Conservation (phyloP, 2,329 filamentous ascomycete genomes). For the Thyridium curvatum region DNA sequence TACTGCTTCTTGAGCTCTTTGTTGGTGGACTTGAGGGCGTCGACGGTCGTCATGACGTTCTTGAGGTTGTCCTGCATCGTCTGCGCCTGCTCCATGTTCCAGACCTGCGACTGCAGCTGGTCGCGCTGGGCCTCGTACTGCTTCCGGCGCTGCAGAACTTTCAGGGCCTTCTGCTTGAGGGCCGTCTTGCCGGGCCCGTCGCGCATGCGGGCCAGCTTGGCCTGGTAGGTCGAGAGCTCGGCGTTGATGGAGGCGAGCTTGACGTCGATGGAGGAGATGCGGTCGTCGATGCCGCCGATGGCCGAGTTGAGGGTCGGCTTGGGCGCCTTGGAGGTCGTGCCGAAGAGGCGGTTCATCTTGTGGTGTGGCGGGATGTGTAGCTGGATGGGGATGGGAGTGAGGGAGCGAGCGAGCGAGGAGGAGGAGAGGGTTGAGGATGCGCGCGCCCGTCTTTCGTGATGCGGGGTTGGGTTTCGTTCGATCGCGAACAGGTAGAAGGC, state of each 20-base stretch:
- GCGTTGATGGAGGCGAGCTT: slow-evolving; percentile 90
- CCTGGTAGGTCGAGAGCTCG: slow-evolving; percentile 82
- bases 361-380: slow-evolving; percentile 14
- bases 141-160: slow-evolving; percentile 87
- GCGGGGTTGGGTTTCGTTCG: too few species aligned
- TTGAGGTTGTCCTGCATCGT: slow-evolving; percentile 99
- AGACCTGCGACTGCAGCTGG: slow-evolving; percentile 87
- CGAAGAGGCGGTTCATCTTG: slow-evolving; percentile 96
- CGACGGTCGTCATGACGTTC: slow-evolving; percentile 97
- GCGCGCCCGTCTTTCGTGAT: too few species aligned
- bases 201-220: slow-evolving; percentile 85
- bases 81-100: slow-evolving; percentile 98
- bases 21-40: slow-evolving; percentile 95
- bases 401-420: not conserved
- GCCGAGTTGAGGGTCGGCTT: slow-evolving; percentile 84
- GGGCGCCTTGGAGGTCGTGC: slow-evolving; percentile 66
- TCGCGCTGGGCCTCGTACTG: slow-evolving; percentile 92
- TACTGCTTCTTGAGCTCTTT: slow-evolving; percentile 91
- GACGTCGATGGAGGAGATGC: slow-evolving; percentile 84
- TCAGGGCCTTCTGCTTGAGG: slow-evolving; percentile 89
- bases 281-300: slow-evolving; percentile 77
- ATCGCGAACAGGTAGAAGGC: too few species aligned
- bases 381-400: too few species aligned
- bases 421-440: not conserved
- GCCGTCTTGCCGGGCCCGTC: slow-evolving; percentile 91